Percentiles rank a stretch among this genome's conserved stretches.
phyloP scores from a whole-genome alignment of 2,329 filamentous ascomycete genomes.

The Aspergillus sergii region DNA sequence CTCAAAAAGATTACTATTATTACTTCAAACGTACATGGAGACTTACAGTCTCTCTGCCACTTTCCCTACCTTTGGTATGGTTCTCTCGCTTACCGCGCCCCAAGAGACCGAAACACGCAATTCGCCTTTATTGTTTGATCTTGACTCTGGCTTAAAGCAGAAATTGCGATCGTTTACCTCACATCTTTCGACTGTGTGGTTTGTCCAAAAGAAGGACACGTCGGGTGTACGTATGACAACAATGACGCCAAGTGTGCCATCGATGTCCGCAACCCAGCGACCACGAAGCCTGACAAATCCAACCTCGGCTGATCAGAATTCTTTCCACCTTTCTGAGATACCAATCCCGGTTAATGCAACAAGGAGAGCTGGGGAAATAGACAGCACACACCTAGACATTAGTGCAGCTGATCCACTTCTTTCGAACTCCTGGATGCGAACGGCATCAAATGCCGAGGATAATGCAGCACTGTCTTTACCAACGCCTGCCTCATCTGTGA shows the following conservation, averaged over 20 bases:
- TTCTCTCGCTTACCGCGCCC: slow-evolving; percentile 38
- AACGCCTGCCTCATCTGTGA: slow-evolving; percentile 32
- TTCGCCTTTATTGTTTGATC: slow-evolving; percentile 18
- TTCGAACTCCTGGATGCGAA: slow-evolving; percentile 32
- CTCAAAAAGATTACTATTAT: slow-evolving; percentile 36
- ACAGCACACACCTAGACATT: slow-evolving; percentile 13
- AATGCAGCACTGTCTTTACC: slow-evolving; percentile 27
- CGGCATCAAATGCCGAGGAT: slow-evolving; percentile 29
- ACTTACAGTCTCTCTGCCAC: slow-evolving; percentile 43
- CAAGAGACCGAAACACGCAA: slow-evolving; percentile 8
- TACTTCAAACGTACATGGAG: slow-evolving; percentile 44
- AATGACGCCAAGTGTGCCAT: background rate
- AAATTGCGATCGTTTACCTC: slow-evolving; percentile 32
- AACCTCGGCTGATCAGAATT: slow-evolving; percentile 3
- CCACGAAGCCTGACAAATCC: slow-evolving; percentile 12
- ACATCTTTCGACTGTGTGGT: slow-evolving; percentile 34
- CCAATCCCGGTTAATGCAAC: slow-evolving; percentile 1
- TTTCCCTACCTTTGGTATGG: slow-evolving; percentile 45
- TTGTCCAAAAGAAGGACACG: slow-evolving; percentile 15
- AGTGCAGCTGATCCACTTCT: slow-evolving; percentile 26
- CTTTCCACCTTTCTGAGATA: slow-evolving; percentile 2
- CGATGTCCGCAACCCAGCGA: slow-evolving; percentile 1
- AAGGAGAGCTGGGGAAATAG: slow-evolving; percentile 9
- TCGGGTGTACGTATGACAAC: background rate
- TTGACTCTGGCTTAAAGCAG: slow-evolving; percentile 29